Conservation (phyloP, 257 asterid genomes). For the Echites panduratus region DNA sequence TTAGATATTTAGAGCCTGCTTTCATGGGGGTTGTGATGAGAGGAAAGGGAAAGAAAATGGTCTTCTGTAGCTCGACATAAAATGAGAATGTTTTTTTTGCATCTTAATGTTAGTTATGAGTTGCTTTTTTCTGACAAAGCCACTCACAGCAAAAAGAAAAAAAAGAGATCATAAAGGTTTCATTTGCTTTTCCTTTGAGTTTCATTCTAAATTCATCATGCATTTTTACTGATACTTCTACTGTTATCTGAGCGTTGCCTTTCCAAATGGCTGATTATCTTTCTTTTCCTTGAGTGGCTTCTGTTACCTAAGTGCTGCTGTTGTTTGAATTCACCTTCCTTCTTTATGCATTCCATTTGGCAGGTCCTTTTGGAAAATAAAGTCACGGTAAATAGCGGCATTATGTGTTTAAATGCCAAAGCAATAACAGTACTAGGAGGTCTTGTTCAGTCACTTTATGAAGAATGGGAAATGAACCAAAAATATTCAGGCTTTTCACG, state of each 20-base stretch:
- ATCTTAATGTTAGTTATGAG: not conserved
- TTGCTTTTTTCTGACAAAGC: too few relatives aligned
- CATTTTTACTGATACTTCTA: too few relatives aligned
- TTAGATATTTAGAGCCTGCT: not conserved
- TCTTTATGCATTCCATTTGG: conserved; percentile 25
- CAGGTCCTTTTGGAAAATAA: conserved; percentile 64
- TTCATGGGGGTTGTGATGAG: not conserved
- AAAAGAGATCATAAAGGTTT: too few relatives aligned
- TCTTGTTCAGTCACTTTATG: conserved; percentile 67
- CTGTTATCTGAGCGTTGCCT: too few relatives aligned
- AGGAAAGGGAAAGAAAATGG: not conserved
- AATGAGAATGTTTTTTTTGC: not conserved
- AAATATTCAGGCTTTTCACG: conserved; percentile 63
- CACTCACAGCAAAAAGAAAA: too few relatives aligned
- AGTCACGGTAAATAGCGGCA: conserved; percentile 47
- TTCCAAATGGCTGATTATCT: too few relatives aligned
- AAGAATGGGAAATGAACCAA: conserved; percentile 81
- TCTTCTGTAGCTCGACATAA: not conserved
- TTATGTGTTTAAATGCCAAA: conserved; percentile 58
- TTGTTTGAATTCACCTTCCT: not conserved
- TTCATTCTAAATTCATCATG: too few relatives aligned
- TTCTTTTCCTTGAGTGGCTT: too few relatives aligned
- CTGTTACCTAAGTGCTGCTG: not conserved
- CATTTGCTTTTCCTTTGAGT: too few relatives aligned
- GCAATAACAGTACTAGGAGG: conserved; percentile 60